These are phyloP conservation scores for Hypsizygus ulmarius DNA, from an alignment of 1,284 basidiomycete genomes.

Conservation along the genomic window DNA sequence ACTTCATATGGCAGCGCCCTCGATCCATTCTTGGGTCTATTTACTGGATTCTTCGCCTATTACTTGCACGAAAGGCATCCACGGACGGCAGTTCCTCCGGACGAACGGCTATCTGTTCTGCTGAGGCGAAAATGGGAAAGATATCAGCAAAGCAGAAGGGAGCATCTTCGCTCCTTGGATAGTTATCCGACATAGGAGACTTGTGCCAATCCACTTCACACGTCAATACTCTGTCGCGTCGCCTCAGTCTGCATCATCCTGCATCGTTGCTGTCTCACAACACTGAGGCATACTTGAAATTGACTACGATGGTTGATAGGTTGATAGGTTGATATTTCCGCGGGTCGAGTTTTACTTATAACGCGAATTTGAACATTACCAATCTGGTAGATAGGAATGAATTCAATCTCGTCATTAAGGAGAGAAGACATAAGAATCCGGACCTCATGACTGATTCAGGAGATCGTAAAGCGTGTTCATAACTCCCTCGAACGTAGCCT, in stretches of 20 bases:
- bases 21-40: constrained; percentile 76
- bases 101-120: constrained; percentile 62
- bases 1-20: constrained; percentile 41
- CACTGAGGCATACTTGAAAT: no score
- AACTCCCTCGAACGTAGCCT: constrained; percentile 58
- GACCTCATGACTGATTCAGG: constrained; percentile 16
- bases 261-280: no score
- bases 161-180: constrained; percentile 24
- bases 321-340: no score
- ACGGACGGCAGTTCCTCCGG: constrained; percentile 66
- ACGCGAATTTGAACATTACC: no score
- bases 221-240: neutral
- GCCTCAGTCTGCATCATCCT: no score
- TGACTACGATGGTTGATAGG: no score
- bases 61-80: constrained; percentile 85
- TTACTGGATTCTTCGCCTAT: constrained; percentile 81
- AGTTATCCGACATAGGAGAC: neutral
- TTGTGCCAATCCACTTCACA: neutral
- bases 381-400: no score
- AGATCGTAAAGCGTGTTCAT: constrained; percentile 65
- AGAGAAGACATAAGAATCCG: neutral
- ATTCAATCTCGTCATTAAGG: no score
- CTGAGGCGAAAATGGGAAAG: constrained; percentile 67
- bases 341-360: no score
- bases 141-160: constrained; percentile 27